Percentiles rank a stretch among this genome's conserved stretches.
Evolutionary conservation across 2,329 filamentous ascomycete genomes (phyloP).

Genomic region (Lachnum nothofagi): DNA sequence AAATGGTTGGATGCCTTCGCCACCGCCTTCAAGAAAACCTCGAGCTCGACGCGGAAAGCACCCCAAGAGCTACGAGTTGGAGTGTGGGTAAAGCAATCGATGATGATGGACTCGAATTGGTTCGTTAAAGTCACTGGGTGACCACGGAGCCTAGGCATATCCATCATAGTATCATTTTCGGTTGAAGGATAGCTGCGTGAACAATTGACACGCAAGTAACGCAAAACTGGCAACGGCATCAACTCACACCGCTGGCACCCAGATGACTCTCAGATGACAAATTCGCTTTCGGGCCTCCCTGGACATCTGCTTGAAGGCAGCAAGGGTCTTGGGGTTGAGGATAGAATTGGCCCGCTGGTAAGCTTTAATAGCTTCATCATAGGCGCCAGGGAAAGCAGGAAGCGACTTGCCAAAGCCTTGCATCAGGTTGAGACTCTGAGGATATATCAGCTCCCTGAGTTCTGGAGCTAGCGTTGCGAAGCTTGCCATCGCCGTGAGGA

Average conservation of each 20-base stretch:
- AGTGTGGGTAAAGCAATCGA: no score
- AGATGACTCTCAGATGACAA: background rate
- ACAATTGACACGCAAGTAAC: no score
- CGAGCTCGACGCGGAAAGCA: no score
- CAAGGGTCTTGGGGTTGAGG: background rate
- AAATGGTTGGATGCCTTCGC: no score
- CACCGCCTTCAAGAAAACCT: no score
- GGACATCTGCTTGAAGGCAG: background rate
- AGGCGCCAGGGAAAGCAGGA: slow-evolving; percentile 2
- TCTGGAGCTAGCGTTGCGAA: background rate
- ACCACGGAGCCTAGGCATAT: background rate
- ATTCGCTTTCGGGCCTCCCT: background rate
- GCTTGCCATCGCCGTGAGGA: background rate
- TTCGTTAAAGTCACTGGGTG: background rate
- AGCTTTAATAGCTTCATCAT: slow-evolving; percentile 24
- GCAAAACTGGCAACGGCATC: no score
- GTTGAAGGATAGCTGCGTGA: no score
- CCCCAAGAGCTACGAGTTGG: no score
- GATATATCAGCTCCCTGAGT: background rate
- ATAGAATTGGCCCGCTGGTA: slow-evolving; percentile 18
- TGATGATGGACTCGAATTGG: background rate
- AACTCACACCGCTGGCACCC: no score
- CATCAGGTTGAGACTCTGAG: background rate
- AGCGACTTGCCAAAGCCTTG: background rate
- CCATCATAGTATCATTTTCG: no score